Evolutionary conservation across 345 rosid species (phyloP), one percentile per base, ranked within the genome.

Genomic region (Abelmoschus esculentus): DNA sequence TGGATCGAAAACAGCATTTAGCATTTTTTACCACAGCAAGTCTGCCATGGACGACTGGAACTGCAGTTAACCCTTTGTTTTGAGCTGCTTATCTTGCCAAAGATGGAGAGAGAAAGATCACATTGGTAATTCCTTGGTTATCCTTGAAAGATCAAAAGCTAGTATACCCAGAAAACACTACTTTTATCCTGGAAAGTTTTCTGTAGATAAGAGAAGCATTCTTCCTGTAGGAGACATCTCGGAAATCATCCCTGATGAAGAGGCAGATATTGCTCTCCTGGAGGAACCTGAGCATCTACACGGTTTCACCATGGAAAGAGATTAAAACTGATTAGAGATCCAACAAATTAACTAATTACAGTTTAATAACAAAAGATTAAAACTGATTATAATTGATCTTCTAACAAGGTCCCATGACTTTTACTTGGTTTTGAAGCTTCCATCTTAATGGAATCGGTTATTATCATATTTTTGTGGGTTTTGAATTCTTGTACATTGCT

Each of bases 291-390:
- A 91, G 78, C 97, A 95, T 81, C 96, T 53, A 95, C 99, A 3
- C 91, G 99, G 99, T 95, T 86, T 75, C 99, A 95, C 79, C 99
- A 95, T 75, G 97, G 99, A 55, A 88, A 86, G 76, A 86, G 86
- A 75, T 95, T n/a, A n/a, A n/a, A n/a, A n/a, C n/a, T n/a, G n/a
- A n/a, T n/a, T n/a, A n/a, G n/a, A n/a, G n/a, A n/a, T n/a, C n/a
- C n/a, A n/a, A n/a, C n/a, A n/a, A n/a, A n/a, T n/a, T n/a, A n/a
- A n/a, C n/a, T n/a, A n/a, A n/a, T n/a, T n/a, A n/a, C n/a, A n/a
- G n/a, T n/a, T n/a, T n/a, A n/a, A n/a, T n/a, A n/a, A n/a, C n/a
- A n/a, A n/a, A n/a, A n/a, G n/a, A n/a, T n/a, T n/a, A n/a, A n/a
- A n/a, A n/a, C n/a, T n/a, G n/a, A n/a, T n/a, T n/a, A n/a, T n/a